phyloP scores from a whole-genome alignment of 805 yeast genomes.

The Candida ipomoeae region DNA sequence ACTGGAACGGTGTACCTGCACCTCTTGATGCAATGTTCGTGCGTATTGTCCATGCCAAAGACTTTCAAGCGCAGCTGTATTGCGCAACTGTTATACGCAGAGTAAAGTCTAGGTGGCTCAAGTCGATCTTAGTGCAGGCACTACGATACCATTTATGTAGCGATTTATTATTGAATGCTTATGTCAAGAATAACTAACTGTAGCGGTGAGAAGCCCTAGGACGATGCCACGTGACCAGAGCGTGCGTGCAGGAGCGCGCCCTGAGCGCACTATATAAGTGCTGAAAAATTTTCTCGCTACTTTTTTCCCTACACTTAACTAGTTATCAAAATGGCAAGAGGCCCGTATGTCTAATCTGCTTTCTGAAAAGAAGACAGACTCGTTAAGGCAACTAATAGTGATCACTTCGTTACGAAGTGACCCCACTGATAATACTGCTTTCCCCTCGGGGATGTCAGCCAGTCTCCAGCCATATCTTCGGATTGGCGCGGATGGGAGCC shows the following conservation, averaged over 20 bases:
- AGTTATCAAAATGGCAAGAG: constrained; percentile 47
- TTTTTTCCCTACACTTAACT: constrained; percentile 11
- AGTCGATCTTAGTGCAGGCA: constrained; percentile 3
- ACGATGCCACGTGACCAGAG: neutral
- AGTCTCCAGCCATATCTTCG: constrained; percentile 21
- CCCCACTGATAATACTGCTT: constrained; percentile 8
- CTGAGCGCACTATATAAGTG: constrained; percentile 1
- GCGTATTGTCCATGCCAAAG: neutral
- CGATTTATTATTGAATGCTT: neutral
- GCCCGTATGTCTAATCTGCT: constrained; percentile 43
- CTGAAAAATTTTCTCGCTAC: constrained; percentile 9
- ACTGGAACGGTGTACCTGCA: neutral
- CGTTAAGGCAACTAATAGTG: constrained; percentile 13
- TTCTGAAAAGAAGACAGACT: constrained; percentile 19
- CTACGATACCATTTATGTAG: neutral
- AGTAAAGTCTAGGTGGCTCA: neutral
- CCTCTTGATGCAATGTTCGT: neutral
- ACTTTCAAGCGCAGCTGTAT: neutral
- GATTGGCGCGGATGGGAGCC: constrained; percentile 44
- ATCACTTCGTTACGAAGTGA: constrained; percentile 10
- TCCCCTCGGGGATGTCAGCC: constrained; percentile 14
- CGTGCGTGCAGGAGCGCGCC: neutral
- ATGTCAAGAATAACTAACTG: neutral
- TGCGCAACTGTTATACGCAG: neutral
- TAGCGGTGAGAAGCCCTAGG: neutral